A percentile compares a stretch with the other conserved stretches of the same genome.
Evolutionary conservation across 495 filamentous ascomycete genomes (phyloP).

Genomic region (Apodospora peruviana): DNA sequence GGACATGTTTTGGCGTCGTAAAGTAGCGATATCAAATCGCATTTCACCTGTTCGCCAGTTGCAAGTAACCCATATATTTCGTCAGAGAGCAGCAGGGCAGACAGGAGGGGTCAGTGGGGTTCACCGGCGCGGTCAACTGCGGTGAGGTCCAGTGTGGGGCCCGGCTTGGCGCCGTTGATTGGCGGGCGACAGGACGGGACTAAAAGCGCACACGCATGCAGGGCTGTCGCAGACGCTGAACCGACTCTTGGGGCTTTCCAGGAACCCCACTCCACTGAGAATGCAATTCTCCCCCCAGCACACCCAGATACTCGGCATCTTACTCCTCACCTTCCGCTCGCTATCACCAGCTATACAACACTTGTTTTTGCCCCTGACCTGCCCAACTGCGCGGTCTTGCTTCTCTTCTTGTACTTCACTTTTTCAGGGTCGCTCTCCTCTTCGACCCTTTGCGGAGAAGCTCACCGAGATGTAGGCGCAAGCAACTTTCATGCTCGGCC

Average conservation of each 20-base stretch:
- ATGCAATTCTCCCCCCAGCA: slow-evolving; percentile 12
- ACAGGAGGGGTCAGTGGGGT: slow-evolving; percentile 3
- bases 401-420: no score
- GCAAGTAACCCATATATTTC: slow-evolving; percentile 5
- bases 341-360: not conserved
- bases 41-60: no score
- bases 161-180: not conserved
- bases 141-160: no score
- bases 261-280: slow-evolving; percentile 25
- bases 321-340: not conserved
- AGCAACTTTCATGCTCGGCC: no score
- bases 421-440: no score
- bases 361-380: not conserved
- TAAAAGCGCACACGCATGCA: slow-evolving; percentile 1
- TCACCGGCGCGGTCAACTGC: not conserved
- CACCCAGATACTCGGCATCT: not conserved
- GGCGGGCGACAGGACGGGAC: not conserved
- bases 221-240: slow-evolving; percentile 5
- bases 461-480: no score
- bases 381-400: no score
- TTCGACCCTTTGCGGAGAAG: no score
- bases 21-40: no score
- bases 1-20: no score
- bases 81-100: no score
- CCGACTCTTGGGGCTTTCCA: slow-evolving; percentile 1